Evolutionary conservation across 768 basidiomycete species (phyloP).

Genomic region (Tricholoma saponaceum): DNA sequence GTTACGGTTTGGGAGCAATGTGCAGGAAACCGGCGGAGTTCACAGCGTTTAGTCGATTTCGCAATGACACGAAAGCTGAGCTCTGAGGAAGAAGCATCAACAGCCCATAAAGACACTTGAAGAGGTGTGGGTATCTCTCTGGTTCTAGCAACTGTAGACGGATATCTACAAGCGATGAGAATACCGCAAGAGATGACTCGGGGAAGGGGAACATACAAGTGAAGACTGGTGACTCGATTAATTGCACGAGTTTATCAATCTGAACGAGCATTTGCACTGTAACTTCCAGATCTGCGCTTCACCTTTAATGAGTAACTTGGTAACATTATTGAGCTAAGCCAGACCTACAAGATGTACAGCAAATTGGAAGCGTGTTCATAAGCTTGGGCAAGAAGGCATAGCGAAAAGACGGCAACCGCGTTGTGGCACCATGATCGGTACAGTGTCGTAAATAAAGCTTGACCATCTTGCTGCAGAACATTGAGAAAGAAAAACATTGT

Average conservation of each 20-base stretch:
- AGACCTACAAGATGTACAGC: conserved; percentile 82
- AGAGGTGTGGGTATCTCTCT: conserved; percentile 92
- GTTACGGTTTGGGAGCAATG: conserved; percentile 82
- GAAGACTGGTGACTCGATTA: conserved; percentile 98
- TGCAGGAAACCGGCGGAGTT: conserved; percentile 94
- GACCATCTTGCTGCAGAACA: conserved; percentile 80
- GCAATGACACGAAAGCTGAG: conserved; percentile 89
- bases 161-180: conserved; percentile 44
- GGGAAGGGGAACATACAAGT: conserved; percentile 60
- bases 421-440: conserved; percentile 99
- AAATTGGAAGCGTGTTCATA: conserved; percentile 98
- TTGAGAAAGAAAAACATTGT: background rate
- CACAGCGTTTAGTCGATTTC: conserved; percentile 92
- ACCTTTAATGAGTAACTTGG: background rate
- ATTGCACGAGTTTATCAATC: conserved; percentile 94
- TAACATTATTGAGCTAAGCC: background rate
- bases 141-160: conserved; percentile 95
- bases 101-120: conserved; percentile 96
- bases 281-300: conserved; percentile 92
- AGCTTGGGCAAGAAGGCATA: conserved; percentile 95
- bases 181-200: background rate
- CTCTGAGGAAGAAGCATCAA: conserved; percentile 98
- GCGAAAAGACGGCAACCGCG: conserved; percentile 92
- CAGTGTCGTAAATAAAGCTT: conserved; percentile 88
- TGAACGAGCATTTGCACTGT: conserved; percentile 94